Conservation (phyloP, 306 rosid genomes). For the Pterocarpus macrocarpus region DNA sequence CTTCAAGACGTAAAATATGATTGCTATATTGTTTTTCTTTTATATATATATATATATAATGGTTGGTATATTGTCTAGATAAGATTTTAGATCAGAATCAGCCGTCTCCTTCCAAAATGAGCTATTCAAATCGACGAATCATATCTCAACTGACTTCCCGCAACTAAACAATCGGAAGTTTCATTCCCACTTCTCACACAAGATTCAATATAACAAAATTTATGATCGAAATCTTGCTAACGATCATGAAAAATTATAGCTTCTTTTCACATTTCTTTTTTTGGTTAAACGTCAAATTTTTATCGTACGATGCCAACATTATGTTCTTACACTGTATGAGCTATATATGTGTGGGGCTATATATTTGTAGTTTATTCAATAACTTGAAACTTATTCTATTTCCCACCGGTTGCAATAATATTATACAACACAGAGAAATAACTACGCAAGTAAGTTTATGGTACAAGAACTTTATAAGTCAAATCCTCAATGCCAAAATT, state of each 20-base stretch:
- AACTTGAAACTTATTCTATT: neutral
- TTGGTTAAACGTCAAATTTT: neutral
- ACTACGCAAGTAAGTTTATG: neutral
- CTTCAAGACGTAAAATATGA: no score
- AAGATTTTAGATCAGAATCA: no score
- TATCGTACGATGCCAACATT: neutral
- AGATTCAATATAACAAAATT: neutral
- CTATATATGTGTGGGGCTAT: neutral
- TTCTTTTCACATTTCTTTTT: neutral
- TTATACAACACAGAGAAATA: neutral
- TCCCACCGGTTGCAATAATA: neutral
- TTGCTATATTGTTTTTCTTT: no score
- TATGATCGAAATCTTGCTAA: neutral
- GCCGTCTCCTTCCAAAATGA: neutral
- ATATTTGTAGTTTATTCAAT: neutral
- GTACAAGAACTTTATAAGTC: neutral
- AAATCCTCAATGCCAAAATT: slow-evolving; percentile 4
- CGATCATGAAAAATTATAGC: neutral
- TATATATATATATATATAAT: no score
- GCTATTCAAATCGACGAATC: neutral
- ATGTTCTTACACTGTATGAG: neutral
- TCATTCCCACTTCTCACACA: neutral
- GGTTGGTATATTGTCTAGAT: no score
- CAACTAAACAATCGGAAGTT: neutral
- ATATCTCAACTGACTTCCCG: neutral